phyloP scores from a whole-genome alignment of 768 basidiomycete genomes.

The Termitomyces heimii region DNA sequence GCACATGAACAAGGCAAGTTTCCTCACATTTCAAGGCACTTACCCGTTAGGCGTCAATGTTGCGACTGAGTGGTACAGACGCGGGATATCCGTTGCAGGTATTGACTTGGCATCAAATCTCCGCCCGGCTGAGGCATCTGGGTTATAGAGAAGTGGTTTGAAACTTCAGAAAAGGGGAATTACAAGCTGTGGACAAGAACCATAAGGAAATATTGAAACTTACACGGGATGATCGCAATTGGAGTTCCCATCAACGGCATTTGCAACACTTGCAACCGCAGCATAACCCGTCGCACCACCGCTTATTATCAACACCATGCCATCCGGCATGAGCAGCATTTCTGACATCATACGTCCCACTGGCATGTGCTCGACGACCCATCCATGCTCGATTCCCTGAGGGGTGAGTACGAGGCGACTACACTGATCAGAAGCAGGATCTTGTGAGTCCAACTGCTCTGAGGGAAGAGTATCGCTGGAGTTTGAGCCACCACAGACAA shows the following conservation, averaged over 20 bases:
- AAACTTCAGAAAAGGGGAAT: slow-evolving; percentile 21
- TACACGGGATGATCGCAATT: slow-evolving; percentile 31
- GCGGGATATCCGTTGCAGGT: slow-evolving; percentile 36
- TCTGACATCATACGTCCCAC: slow-evolving; percentile 21
- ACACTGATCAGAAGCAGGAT: slow-evolving; percentile 38
- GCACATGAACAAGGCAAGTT: not conserved
- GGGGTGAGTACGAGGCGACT: slow-evolving; percentile 34
- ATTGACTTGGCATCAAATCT: slow-evolving; percentile 43
- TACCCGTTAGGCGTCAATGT: slow-evolving; percentile 51
- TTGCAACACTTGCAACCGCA: slow-evolving; percentile 13
- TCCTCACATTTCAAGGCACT: slow-evolving; percentile 23
- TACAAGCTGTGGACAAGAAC: not conserved
- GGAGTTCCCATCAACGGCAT: slow-evolving; percentile 25
- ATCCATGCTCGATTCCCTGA: slow-evolving; percentile 35
- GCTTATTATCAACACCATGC: slow-evolving; percentile 3
- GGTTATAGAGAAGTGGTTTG: slow-evolving; percentile 44
- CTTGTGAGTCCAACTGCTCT: slow-evolving; percentile 27
- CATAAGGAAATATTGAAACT: not conserved
- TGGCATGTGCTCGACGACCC: slow-evolving; percentile 40
- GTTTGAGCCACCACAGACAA: slow-evolving; percentile 41
- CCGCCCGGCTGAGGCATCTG: slow-evolving; percentile 32
- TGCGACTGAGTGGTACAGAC: slow-evolving; percentile 59
- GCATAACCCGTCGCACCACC: slow-evolving; percentile 6
- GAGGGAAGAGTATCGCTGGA: slow-evolving; percentile 23
- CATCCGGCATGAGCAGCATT: slow-evolving; percentile 10